These are phyloP conservation scores for Isabelozyma rhagii DNA, from an alignment of 805 yeast species.

Conservation along the genomic window DNA sequence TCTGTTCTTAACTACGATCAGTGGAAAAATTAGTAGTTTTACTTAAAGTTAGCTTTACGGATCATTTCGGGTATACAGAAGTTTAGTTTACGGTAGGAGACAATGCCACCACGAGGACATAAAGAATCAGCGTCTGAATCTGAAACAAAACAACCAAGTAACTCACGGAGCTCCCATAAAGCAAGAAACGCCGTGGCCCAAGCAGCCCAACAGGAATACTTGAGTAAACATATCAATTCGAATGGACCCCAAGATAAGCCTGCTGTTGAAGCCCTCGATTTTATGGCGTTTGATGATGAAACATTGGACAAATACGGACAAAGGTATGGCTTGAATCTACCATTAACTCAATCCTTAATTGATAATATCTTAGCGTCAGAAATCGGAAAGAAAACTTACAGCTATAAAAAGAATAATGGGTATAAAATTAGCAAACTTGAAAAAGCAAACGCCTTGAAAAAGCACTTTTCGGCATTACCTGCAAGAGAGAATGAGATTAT, in stretches of 20 bases:
- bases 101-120: conserved; percentile 9
- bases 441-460: conserved; percentile 57
- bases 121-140: conserved; percentile 38
- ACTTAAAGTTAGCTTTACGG: too few species aligned
- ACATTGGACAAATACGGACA: conserved; percentile 69
- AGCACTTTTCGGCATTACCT: conserved; percentile 58
- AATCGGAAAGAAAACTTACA: conserved; percentile 67
- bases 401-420: conserved; percentile 28
- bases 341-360: conserved; percentile 60
- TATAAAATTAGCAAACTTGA: conserved; percentile 54
- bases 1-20: too few species aligned
- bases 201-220: conserved; percentile 66
- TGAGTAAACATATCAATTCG: conserved; percentile 66
- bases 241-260: conserved; percentile 66
- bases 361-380: conserved; percentile 71
- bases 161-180: conserved; percentile 49
- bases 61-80: too few species aligned
- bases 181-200: conserved; percentile 59
- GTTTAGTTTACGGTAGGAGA: too few species aligned
- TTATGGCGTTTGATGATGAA: conserved; percentile 56
- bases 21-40: too few species aligned
- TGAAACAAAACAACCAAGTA: conserved; percentile 25
- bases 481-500: conserved; percentile 82
- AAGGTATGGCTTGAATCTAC: conserved; percentile 52
- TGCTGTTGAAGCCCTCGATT: conserved; percentile 61